These are phyloP conservation scores for Kitagawia praeruptora DNA, from an alignment of 129 eudicot genomes.

Conservation along the genomic window DNA sequence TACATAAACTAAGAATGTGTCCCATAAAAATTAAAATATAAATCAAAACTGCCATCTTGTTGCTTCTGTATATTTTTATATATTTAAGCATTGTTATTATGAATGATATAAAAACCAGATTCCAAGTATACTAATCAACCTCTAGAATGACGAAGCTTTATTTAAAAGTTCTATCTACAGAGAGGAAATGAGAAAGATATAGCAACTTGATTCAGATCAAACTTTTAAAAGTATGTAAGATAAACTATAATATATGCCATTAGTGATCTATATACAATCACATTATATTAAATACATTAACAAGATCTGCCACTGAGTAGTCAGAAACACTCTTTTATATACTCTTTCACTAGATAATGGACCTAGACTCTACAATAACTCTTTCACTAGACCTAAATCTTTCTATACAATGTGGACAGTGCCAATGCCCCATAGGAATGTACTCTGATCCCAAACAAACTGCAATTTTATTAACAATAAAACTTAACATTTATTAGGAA, in stretches of 20 bases:
- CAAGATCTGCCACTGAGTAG: neutral
- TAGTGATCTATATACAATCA: neutral
- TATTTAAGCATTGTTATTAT: neutral
- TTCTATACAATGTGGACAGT: constrained; percentile 60
- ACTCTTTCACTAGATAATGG: constrained; percentile 22
- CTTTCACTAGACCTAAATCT: constrained; percentile 43
- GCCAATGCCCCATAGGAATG: constrained; percentile 56
- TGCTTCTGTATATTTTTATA: neutral
- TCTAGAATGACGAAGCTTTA: neutral
- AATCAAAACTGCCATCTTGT: neutral
- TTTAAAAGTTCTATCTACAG: neutral
- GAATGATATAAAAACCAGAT: neutral
- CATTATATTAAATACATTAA: neutral
- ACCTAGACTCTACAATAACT: constrained; percentile 46
- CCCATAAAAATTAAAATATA: neutral
- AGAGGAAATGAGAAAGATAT: neutral
- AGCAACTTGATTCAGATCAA: neutral
- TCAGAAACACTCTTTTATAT: neutral
- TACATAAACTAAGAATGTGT: neutral
- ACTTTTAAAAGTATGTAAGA: too few species aligned
- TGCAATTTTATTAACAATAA: constrained; percentile 27
- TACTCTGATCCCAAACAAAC: constrained; percentile 67
- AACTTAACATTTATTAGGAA: neutral
- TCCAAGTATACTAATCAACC: neutral
- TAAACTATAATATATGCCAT: neutral